Evolutionary conservation across 2,329 filamentous ascomycete genomes (phyloP).

Genomic region (Alternaria gansuensis): DNA sequence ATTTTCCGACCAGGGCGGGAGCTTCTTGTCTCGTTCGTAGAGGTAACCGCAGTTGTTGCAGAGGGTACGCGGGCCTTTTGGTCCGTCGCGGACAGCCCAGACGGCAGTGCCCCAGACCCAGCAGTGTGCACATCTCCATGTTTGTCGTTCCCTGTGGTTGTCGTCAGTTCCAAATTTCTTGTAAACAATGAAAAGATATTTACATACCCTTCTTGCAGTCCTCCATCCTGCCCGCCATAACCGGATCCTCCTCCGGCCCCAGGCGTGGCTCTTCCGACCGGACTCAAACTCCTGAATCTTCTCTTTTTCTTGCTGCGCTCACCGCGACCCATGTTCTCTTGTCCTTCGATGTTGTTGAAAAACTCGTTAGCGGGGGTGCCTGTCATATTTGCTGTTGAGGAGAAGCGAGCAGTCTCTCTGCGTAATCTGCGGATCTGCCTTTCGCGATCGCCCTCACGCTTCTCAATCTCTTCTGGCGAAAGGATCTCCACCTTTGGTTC

Average conservation of each 20-base stretch:
- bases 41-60: slow-evolving; percentile 93
- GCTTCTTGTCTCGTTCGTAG: slow-evolving; percentile 84
- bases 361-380: slow-evolving; percentile 72
- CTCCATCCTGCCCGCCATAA: slow-evolving; percentile 72
- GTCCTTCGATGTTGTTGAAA: slow-evolving; percentile 63
- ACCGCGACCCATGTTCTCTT: slow-evolving; percentile 87
- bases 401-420: slow-evolving; percentile 91
- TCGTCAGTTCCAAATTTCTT: slow-evolving; percentile 23
- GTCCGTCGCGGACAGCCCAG: slow-evolving; percentile 94
- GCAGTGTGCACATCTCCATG: slow-evolving; percentile 91
- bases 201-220: slow-evolving; percentile 58
- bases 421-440: slow-evolving; percentile 85
- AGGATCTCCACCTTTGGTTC: slow-evolving; percentile 66
- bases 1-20: slow-evolving; percentile 79
- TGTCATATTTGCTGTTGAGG: slow-evolving; percentile 81
- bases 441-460: slow-evolving; percentile 92
- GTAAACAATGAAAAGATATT: slow-evolving; percentile 7
- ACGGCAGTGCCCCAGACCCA: slow-evolving; percentile 86
- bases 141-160: slow-evolving; percentile 70
- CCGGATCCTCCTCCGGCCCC: slow-evolving; percentile 67
- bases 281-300: slow-evolving; percentile 87
- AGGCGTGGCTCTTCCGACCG: slow-evolving; percentile 81
- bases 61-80: slow-evolving; percentile 80
- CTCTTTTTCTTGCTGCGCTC: slow-evolving; percentile 96
- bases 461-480: slow-evolving; percentile 96